phyloP scores from a whole-genome alignment of 441 rosid genomes.

The Biscutella auriculata region DNA sequence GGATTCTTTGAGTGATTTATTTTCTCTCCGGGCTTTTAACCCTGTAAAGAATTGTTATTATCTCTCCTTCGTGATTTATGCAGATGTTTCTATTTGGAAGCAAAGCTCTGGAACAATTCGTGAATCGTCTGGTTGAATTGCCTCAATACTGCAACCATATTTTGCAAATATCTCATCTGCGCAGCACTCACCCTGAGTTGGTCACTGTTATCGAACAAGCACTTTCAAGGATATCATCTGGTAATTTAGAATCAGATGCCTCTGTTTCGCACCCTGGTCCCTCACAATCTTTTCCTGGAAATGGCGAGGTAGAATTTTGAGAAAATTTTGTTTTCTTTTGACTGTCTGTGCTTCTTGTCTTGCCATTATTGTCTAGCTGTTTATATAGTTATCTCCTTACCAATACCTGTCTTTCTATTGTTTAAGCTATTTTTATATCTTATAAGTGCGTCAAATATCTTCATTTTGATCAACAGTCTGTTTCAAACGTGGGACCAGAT shows the following conservation, averaged over 20 bases:
- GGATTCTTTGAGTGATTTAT: background rate
- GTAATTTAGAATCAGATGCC: constrained; percentile 64
- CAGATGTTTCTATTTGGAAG: constrained; percentile 98
- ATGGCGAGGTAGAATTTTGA: constrained; percentile 51
- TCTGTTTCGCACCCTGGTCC: constrained; percentile 42
- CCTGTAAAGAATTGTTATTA: constrained; percentile 14
- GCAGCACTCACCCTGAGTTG: constrained; percentile 73
- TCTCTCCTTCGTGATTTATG: constrained; percentile 7
- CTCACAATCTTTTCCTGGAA: constrained; percentile 42
- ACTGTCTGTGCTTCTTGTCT: background rate
- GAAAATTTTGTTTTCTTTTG: background rate
- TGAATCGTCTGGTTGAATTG: constrained; percentile 93
- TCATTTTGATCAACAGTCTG: background rate
- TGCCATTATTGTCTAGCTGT: background rate
- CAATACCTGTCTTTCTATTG: background rate
- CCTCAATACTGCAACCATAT: constrained; percentile 99
- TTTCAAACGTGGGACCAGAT: background rate
- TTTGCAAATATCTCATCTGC: constrained; percentile 94
- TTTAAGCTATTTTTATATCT: background rate
- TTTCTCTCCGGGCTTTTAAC: background rate
- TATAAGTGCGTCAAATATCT: background rate
- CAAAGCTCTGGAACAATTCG: constrained; percentile 93
- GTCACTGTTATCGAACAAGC: constrained; percentile 85
- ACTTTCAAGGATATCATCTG: constrained; percentile 77
- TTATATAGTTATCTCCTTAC: background rate